Evolutionary conservation across 805 yeast genomes (phyloP).

Genomic region (Starmerella davenportii): DNA sequence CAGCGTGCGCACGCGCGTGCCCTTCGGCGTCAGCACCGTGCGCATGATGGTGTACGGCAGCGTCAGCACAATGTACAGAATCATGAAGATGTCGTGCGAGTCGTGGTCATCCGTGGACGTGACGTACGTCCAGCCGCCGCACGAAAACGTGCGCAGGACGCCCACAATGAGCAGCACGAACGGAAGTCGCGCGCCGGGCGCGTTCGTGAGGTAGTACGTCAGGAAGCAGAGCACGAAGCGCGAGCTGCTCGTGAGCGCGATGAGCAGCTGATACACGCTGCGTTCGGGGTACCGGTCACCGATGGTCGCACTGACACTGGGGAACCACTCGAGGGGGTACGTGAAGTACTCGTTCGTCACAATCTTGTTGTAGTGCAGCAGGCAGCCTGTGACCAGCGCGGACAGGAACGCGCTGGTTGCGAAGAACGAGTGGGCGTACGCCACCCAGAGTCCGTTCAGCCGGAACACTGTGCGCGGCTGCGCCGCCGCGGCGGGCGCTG

Average conservation of each 20-base stretch:
- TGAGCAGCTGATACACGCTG: constrained; percentile 73
- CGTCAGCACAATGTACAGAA: constrained; percentile 68
- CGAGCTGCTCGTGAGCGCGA: constrained; percentile 88
- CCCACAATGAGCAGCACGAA: constrained; percentile 33
- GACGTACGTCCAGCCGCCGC: constrained; percentile 98
- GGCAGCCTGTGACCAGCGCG: constrained; percentile 58
- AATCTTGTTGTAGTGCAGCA: constrained; percentile 70
- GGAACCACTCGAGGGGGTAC: constrained; percentile 97
- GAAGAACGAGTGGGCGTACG: constrained; percentile 52
- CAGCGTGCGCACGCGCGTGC: constrained; percentile 28
- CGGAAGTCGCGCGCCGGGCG: constrained; percentile 25
- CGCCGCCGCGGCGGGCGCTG: not conserved
- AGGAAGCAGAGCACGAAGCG: constrained; percentile 51
- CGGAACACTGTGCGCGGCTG: constrained; percentile 9
- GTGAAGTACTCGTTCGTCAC: constrained; percentile 74
- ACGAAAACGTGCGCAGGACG: constrained; percentile 73
- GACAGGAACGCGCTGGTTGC: constrained; percentile 59
- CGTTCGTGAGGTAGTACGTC: constrained; percentile 26
- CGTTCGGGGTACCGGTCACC: constrained; percentile 96
- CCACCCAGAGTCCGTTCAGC: constrained; percentile 38
- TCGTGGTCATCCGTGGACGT: constrained; percentile 96
- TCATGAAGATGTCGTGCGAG: constrained; percentile 91
- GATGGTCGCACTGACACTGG: constrained; percentile 89
- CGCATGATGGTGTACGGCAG: constrained; percentile 74
- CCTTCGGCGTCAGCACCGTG: constrained; percentile 34